phyloP scores from a whole-genome alignment of 176 grass and related monocot species.

The Zoysia japonica region DNA sequence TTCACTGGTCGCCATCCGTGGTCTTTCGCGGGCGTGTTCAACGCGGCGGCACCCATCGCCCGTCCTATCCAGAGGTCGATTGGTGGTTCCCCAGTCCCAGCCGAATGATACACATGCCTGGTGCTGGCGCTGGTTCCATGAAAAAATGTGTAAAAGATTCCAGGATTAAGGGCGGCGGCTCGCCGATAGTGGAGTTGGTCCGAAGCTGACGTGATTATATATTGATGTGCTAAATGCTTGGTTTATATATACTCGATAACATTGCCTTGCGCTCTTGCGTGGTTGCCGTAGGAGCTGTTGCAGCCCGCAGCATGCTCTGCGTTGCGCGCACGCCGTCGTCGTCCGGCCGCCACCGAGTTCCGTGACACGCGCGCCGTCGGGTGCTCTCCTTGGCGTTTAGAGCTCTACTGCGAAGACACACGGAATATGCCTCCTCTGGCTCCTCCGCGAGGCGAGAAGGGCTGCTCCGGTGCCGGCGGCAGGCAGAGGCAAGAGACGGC shows the following conservation, averaged over 20 bases:
- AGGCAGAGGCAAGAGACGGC: slow-evolving; percentile 12
- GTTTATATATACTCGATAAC: background rate
- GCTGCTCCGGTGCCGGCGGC: slow-evolving; percentile 2
- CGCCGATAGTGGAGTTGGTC: background rate
- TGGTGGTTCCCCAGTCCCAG: background rate
- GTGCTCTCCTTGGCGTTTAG: background rate
- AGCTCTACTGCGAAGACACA: background rate
- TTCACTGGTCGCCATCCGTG: slow-evolving; percentile 29
- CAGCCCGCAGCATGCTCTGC: slow-evolving; percentile 19
- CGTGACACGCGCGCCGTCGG: slow-evolving; percentile 1
- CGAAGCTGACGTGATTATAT: background rate
- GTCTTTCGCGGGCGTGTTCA: slow-evolving; percentile 9
- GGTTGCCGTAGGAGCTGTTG: slow-evolving; percentile 23
- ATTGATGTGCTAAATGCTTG: slow-evolving; percentile 24
- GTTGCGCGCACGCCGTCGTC: slow-evolving; percentile 19
- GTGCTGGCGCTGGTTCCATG: background rate
- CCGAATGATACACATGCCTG: background rate
- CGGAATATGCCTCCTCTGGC: slow-evolving; percentile 51
- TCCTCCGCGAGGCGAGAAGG: slow-evolving; percentile 20
- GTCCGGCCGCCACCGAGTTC: slow-evolving; percentile 18
- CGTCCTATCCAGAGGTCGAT: background rate
- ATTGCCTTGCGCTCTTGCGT: background rate
- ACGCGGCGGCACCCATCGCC: background rate
- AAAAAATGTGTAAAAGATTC: background rate
- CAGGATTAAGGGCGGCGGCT: background rate